A percentile compares a stretch with the other conserved stretches of the same genome.
phyloP scores from a whole-genome alignment of 2,329 filamentous ascomycete genomes.

The Colletotrichum kahawae region DNA sequence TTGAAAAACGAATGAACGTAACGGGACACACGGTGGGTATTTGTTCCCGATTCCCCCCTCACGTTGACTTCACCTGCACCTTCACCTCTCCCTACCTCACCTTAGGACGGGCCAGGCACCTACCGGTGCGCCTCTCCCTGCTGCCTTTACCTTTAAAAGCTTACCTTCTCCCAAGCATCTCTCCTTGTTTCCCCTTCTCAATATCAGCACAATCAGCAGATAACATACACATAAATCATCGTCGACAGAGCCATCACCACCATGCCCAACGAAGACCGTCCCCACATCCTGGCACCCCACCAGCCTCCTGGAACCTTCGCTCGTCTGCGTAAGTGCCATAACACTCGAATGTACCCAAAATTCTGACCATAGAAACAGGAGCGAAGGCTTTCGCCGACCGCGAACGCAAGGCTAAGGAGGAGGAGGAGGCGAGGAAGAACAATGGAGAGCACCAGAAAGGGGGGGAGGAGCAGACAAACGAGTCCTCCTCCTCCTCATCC shows the following conservation, averaged over 20 bases:
- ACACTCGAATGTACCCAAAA: fast-evolving
- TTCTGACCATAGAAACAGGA: background rate
- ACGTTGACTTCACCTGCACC: background rate
- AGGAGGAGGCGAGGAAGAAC: background rate
- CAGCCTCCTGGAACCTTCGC: background rate
- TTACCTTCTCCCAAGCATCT: background rate
- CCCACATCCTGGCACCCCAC: background rate
- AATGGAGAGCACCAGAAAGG: background rate
- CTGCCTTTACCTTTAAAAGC: background rate
- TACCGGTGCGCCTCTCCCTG: no score
- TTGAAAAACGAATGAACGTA: background rate
- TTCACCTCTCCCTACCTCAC: background rate
- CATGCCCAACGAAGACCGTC: background rate
- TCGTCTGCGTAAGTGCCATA: background rate
- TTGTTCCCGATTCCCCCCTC: background rate
- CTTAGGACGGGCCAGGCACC: background rate
- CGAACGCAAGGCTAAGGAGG: background rate
- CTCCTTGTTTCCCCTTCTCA: background rate
- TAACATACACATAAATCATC: background rate
- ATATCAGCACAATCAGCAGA: background rate
- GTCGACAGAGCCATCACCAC: background rate
- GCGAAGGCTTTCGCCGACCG: background rate
- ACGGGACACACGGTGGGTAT: background rate
- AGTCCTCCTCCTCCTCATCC: background rate
- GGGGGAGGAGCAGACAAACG: background rate